Conservation (phyloP, 1,284 basidiomycete species). For the Sporisorium reilianum region DNA sequence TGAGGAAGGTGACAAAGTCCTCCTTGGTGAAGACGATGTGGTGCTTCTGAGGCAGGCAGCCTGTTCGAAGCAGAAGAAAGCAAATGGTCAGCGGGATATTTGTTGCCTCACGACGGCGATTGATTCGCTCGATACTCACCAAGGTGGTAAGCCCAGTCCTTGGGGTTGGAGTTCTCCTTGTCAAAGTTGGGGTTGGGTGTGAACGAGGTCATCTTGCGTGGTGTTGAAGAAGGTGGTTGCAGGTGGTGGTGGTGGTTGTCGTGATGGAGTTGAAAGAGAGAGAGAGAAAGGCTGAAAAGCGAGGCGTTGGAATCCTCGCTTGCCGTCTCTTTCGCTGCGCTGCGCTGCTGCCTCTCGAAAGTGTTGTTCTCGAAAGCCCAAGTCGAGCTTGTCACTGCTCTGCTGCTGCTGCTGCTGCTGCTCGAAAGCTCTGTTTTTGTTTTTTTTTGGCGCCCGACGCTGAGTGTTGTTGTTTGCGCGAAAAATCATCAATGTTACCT, state of each 20-base stretch:
- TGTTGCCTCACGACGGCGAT: too few relatives aligned
- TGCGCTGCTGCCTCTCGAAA: neutral
- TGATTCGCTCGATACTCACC: constrained; percentile 29
- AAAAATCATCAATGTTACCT: neutral
- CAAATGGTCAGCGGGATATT: neutral
- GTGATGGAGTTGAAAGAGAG: neutral
- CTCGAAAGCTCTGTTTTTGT: too few relatives aligned
- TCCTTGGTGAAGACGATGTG: constrained; percentile 64
- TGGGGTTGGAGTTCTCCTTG: constrained; percentile 55
- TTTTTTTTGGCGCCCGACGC: neutral
- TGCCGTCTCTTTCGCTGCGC: neutral
- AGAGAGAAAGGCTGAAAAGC: neutral
- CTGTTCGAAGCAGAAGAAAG: constrained; percentile 9
- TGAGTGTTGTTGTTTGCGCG: constrained; percentile 10
- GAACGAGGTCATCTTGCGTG: constrained; percentile 48
- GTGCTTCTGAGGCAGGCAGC: constrained; percentile 44
- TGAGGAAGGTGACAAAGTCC: constrained; percentile 58
- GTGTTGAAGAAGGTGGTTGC: neutral
- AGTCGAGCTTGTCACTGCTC: neutral
- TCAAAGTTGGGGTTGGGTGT: constrained; percentile 50
- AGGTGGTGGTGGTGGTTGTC: neutral
- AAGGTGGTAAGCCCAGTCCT: constrained; percentile 63
- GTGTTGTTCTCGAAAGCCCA: constrained; percentile 8
- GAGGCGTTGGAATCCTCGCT: neutral
- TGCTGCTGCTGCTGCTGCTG: neutral